Base-by-base conservation (phyloP, 768 basidiomycete genomes). In the Kwoniella sp. region DNA sequence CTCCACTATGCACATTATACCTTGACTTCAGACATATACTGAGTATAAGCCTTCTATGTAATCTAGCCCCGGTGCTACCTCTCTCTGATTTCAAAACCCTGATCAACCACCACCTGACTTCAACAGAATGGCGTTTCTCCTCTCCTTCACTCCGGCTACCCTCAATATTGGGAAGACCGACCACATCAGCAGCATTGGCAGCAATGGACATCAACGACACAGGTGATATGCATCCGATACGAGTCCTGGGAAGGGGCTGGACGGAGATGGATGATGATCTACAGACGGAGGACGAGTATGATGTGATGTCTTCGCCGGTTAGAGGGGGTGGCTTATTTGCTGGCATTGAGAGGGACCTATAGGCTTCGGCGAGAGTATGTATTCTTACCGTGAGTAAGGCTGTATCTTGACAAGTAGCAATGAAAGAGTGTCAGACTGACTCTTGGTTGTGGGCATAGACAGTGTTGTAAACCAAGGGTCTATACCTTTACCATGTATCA, bases 71-170 rank as follows among this genome's bases (percentile, higher is more conserved):
- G 10, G 25, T 22, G 2, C 61, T 74, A 24, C 58, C 70, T 0
- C 27, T 69, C 2, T 47, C 21, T 3, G 49, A 70, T 1, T 72
- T 77, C 69, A 70, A 69, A 25, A 30, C 44, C 12, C 40, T 72
- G 33, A 47, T 74, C 52, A 69, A 72, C 25, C 67, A 70, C 27
- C 68, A 77, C 54, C 64, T 77, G 12, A 46, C 56, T 0, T 5
- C 53, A 2, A 77, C 75, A 0, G 72, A 77, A 52, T 77, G 75
- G 75, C 66, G 61, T 37, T 77, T 68, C 59, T 19, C 65, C 26
- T 12, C 53, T 9, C 47, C 37, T 6, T 46, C 17, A 17, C 51
- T n/a, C 6, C 30, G 36, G 9, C 49, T 56, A 25, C 51, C 49
- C 2, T 27, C 60, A 36, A 17, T 58, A 21, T 52, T 44, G n/a